Evolutionary conservation across 2,329 filamentous ascomycete genomes (phyloP), one percentile per base, ranked within the genome.

Genomic region (Uncinocarpus reesii): DNA sequence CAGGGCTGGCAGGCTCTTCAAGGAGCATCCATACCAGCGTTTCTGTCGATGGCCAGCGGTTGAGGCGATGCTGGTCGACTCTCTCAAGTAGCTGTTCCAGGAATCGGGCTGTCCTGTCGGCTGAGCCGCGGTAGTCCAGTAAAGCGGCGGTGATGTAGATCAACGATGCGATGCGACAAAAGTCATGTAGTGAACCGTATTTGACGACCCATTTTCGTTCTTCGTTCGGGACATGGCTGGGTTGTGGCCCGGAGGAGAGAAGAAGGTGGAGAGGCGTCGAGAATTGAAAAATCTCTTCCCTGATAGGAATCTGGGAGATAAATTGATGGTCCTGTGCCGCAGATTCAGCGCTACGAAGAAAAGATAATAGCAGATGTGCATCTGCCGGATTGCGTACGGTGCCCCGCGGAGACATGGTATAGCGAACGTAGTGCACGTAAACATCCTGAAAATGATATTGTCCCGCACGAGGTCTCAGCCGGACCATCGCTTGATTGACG

Each of bases 171-270:
- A 64, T 64, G 21, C 65, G 65, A 28, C 60, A 63, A 29, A 63
- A 53, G 42, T 66, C 63, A 47, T 62, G 62, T 10, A 62, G 64
- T 8, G 60, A 56, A 5, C 53, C 54, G 31, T 60, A 58, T 32
- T 55, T 58, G 7, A 68, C 55, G 16, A 69, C 65, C 49, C 65
- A 69, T 43, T 58, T 57, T 29, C 65, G 66, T 10, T 60, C 60
- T 26, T 57, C 60, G 0, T 57, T 52, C 11, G 66, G 65, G 4
- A 69, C 60, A 37, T 60, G 60, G 4, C 63, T 63, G 10, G 66
- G 67, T 15, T 59, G 62, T 8, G 66, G 67, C 6, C 66, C 66
- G 48, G 61, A 65, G n/a, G 66, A 67, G n/a, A 69, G 59, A 4
- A 68, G 50, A 11, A 62, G 57, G 43, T 67, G 67, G 7, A 69